Evolutionary conservation across 352 stramenopile species (phyloP), one percentile per base, ranked within the genome.

Genomic region (Globisporangium viniferum): DNA sequence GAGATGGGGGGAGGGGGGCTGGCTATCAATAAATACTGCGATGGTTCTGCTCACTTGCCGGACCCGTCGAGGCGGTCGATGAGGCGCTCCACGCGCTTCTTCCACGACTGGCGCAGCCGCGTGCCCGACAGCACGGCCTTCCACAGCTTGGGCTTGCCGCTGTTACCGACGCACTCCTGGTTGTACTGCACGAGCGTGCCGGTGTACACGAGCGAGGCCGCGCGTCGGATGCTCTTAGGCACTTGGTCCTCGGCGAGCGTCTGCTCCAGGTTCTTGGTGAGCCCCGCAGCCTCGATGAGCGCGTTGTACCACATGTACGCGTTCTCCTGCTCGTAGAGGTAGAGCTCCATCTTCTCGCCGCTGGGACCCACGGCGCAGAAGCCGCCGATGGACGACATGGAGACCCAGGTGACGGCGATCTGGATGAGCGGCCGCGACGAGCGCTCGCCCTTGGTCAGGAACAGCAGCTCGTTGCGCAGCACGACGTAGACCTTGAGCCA

Each of bases 401-500:
- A 70, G 46, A 89, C 82, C 53, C 73, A 73, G 8, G 75, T 77
- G 22, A 93, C 80, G 0, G 85, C 81, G 65, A 93, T 87, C 72
- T 93, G 82, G 29, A 93, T 75, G 55, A 93, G 65, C 33, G 82
- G 81, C n/a, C 59, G 72, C 63, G 48, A 68, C n/a, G 64, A 24
- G 7, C 67, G 55, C 71, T 59, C 73, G 66, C 80, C 77, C 41
- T 84, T 83, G 57, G 82, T 78, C 61, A 93, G 80, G 78, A 81
- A 93, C 53, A 93, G 65, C 59, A 89, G 71, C 70, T 93, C 78
- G 67, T 90, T 83, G 48, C 77, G 77, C 63, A 91, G 72, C 54
- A 89, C 81, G 58, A 78, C 82, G 71, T 81, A 91, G 60, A 93
- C 85, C 71, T 93, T 93, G 64, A 87, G 81, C 85, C 85, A 93